Base-by-base conservation (phyloP, 139 green algal genomes). In the Chlamydomonas sp. region DNA sequence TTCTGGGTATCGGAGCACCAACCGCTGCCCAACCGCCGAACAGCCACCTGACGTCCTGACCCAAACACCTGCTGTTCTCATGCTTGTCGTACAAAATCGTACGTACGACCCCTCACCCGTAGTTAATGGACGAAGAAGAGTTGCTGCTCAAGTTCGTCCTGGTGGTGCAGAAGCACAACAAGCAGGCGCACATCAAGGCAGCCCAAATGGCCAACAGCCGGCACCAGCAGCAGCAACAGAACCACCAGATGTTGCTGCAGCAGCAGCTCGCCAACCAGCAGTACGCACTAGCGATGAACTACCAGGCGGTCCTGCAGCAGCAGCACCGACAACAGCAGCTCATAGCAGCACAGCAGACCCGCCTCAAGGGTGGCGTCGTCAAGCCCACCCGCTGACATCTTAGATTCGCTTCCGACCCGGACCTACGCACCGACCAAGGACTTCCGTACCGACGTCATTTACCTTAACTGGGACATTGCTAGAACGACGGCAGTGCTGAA, bases 51-150 rank as follows among this genome's bases (percentile, higher is more conserved):
- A 49, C 31, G 31, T 49, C 31, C 31, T 49, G 31, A 49, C 31
- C 31, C 8, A 73, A 16, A 31, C 67, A 73, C 4, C 67, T 73
- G 67, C 67, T 4, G 18, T 15, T 15, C 8, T 5, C 67, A n/a
- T 15, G 8, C 58, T 4, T 20, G 9, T 59, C 71, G 5, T 57
- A 59, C 59, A 58, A 49, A 49, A 49, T 49, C 31, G 31, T 49
- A 49, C 31, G 31, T 49, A 49, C 31, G 31, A 49, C 31, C 31
- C 31, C 31, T 63, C 59, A 3, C 7, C 69, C 6, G 64, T 64
- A 88, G 84, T 49, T 83, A 2, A 63, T 88, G 0, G 84, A 88
- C 64, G 84, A 88, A 64, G 84, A 88, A 75, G 84, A 88, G 64
- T 57, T 78, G 75, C 75, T 88, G 63, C 16, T 88, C 5, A 88